A percentile compares a stretch with the other conserved stretches of the same genome.
These are phyloP conservation scores for Alloascoidea hylecoeti DNA, from an alignment of 805 yeast genomes.

Conservation along the genomic window DNA sequence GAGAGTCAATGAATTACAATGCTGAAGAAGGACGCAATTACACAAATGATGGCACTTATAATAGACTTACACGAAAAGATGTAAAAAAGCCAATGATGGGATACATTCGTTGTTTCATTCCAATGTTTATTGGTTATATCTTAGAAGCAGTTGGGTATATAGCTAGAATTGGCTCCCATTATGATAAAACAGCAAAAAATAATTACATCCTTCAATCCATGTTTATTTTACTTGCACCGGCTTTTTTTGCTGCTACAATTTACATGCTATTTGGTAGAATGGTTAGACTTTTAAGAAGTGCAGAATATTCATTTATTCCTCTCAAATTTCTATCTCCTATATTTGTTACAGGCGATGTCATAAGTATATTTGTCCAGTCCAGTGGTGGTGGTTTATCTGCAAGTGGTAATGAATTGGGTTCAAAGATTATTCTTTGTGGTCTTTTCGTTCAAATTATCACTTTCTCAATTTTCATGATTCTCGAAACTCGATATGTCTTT, in stretches of 20 bases:
- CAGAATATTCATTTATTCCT: slow-evolving; percentile 6
- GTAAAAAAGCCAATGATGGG: too few species aligned
- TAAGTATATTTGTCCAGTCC: slow-evolving; percentile 12
- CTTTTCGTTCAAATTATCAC: slow-evolving; percentile 17
- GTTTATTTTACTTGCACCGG: slow-evolving; percentile 12
- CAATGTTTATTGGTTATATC: not conserved
- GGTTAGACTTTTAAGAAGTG: slow-evolving; percentile 7
- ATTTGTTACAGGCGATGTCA: slow-evolving; percentile 13
- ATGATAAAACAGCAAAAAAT: not conserved
- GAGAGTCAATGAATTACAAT: too few species aligned
- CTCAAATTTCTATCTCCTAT: slow-evolving; percentile 8
- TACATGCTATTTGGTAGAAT: slow-evolving; percentile 12
- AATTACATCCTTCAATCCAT: slow-evolving; percentile 9
- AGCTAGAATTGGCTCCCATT: slow-evolving; percentile 1
- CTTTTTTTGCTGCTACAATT: slow-evolving; percentile 12
- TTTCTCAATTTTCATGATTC: slow-evolving; percentile 15
- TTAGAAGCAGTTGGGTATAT: not conserved
- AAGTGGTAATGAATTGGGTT: slow-evolving; percentile 10
- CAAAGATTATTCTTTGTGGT: slow-evolving; percentile 15
- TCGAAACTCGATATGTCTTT: slow-evolving; percentile 9
- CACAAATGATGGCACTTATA: too few species aligned
- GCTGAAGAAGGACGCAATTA: too few species aligned
- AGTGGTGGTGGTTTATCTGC: slow-evolving; percentile 12
- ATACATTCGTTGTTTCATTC: too few species aligned
- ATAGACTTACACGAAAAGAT: too few species aligned